phyloP scores from a whole-genome alignment of 2,329 filamentous ascomycete genomes.

The Capronia epimyces region DNA sequence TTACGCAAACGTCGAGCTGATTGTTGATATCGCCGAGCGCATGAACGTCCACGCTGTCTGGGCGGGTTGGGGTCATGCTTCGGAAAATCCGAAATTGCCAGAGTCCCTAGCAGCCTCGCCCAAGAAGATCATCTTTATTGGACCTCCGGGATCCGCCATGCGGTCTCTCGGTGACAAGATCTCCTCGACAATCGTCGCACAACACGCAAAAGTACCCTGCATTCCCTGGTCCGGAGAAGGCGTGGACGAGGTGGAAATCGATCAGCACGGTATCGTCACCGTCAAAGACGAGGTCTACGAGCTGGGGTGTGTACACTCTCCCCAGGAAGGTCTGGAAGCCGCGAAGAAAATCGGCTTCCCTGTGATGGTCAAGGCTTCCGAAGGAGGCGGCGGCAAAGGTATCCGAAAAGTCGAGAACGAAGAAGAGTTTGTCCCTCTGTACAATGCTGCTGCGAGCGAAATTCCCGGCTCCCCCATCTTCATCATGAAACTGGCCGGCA shows the following conservation, averaged over 20 bases:
- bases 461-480: slow-evolving; percentile 99
- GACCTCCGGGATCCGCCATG: slow-evolving; percentile 96
- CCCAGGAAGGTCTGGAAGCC: slow-evolving; percentile 80
- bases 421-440: slow-evolving; percentile 76
- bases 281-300: slow-evolving; percentile 79
- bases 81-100: slow-evolving; percentile 95
- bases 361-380: slow-evolving; percentile 99
- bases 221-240: slow-evolving; percentile 99
- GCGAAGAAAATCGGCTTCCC: slow-evolving; percentile 93
- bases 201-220: slow-evolving; percentile 91
- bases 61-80: slow-evolving; percentile 99
- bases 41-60: slow-evolving; percentile 98
- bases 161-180: slow-evolving; percentile 99
- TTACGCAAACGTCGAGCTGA: slow-evolving; percentile 98
- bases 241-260: slow-evolving; percentile 72
- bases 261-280: slow-evolving; percentile 81
- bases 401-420: slow-evolving; percentile 90
- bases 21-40: slow-evolving; percentile 96
- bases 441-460: slow-evolving; percentile 93
- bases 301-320: slow-evolving; percentile 84
- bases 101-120: slow-evolving; percentile 93
- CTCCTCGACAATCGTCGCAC: slow-evolving; percentile 96
- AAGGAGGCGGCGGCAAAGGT: slow-evolving; percentile 98
- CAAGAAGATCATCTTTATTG: slow-evolving; percentile 99
- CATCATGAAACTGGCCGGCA: slow-evolving; percentile 99